A percentile compares a stretch with the other conserved stretches of the same genome.
phyloP scores from a whole-genome alignment of 1,284 basidiomycete genomes.

The Papiliotrema terrestris region DNA sequence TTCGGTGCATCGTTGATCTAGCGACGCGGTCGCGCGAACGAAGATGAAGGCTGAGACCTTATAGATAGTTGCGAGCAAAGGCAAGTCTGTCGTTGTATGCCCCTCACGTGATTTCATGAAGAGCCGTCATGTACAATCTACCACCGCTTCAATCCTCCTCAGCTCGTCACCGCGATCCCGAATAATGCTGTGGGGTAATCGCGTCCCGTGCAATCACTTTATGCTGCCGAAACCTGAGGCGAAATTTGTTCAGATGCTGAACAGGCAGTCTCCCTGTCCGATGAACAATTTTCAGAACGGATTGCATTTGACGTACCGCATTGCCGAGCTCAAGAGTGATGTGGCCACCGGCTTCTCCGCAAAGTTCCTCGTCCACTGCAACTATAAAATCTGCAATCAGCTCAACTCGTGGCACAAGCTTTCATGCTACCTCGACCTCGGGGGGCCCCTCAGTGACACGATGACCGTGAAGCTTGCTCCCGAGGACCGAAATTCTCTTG shows the following conservation, averaged over 20 bases:
- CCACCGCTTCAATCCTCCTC: no score
- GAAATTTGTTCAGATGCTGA: conserved; percentile 9
- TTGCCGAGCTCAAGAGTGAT: conserved; percentile 86
- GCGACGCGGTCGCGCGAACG: no score
- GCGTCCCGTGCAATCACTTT: no score
- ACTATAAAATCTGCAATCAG: conserved; percentile 87
- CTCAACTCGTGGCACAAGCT: no score
- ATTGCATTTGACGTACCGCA: conserved; percentile 56
- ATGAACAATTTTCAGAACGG: not conserved
- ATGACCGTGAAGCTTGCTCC: conserved; percentile 68
- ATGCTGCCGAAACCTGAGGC: no score
- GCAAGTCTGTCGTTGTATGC: no score
- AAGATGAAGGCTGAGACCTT: no score
- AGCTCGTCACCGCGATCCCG: no score
- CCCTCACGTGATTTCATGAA: no score
- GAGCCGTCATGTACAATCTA: no score
- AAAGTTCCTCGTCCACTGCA: conserved; percentile 68
- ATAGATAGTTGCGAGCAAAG: no score
- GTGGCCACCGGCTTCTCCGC: conserved; percentile 69
- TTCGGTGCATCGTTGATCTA: conserved; percentile 1
- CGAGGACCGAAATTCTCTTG: conserved; percentile 80
- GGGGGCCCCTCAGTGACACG: conserved; percentile 67
- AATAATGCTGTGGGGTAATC: no score
- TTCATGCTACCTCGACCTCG: conserved; percentile 85
- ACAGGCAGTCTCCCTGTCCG: conserved; percentile 24